Base-by-base conservation (phyloP, 106 monocot genomes). In the Gastrodia elata region DNA sequence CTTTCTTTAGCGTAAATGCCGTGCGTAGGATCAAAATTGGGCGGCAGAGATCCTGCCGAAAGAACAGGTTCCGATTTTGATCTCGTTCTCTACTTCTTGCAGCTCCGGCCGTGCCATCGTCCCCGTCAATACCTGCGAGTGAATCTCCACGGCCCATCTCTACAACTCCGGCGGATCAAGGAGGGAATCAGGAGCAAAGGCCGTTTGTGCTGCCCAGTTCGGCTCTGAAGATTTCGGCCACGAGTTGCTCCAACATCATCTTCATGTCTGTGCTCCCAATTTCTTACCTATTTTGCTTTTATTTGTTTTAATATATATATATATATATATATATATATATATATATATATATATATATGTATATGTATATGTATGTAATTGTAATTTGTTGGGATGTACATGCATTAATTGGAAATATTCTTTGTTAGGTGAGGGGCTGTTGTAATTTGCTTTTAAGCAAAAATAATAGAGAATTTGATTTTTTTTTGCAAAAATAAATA, bases 191-290 rank as follows among this genome's bases (percentile, higher is more conserved):
- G 75, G 64, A 35, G 48, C 65, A 75, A 26, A 59, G 78, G 41
- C 79, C 86, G 2, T 42, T 90, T 6, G 8, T 86, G 59, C 64
- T 87, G 1, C 84, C 89, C 0, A 87, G 43, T 58, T 86, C 86
- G 8, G 81, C 86, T 4, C 9, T 28, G 20, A 84, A 75, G 77
- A 69, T 49, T 14, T 80, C 82, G 2, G 58, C 46, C 16, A 25
- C 55, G 27, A 8, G 39, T 20, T 38, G 49, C 13, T 38, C 68
- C 2, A 10, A 48, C 39, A 8, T 65, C 7, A 0, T 14, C 13
- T 27, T 15, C 30, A 32, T 28, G 61, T 61, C 32, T 61, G 22
- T 61, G 27, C 61, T 61, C 9, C 14, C 32, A 27, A 32, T 27
- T 9, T 30, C 32, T 2, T 61, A 32, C 32, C 32, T 61, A 10